These are phyloP conservation scores for Podospora anserina DNA, from an alignment of 495 filamentous ascomycete genomes.

Conservation along the genomic window DNA sequence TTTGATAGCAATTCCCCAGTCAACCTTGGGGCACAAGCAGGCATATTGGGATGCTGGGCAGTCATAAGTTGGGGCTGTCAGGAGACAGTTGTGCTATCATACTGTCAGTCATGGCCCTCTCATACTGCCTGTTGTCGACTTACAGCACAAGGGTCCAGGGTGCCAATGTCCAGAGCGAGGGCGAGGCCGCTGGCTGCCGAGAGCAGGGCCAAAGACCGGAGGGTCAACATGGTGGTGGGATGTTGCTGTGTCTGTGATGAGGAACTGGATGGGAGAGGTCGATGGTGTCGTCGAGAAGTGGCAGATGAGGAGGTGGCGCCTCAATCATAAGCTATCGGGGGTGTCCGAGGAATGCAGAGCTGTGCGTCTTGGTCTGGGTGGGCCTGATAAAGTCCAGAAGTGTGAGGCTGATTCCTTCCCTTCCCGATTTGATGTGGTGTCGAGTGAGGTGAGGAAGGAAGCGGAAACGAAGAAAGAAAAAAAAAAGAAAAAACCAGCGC, in stretches of 20 bases:
- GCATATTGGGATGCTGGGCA: slow-evolving; percentile 22
- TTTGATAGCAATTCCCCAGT: slow-evolving; percentile 18
- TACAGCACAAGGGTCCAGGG: slow-evolving; percentile 28
- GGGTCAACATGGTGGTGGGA: slow-evolving; percentile 23
- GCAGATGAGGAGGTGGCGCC: neutral
- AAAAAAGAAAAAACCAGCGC: neutral
- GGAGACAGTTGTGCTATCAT: slow-evolving; percentile 22
- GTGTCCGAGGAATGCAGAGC: slow-evolving; percentile 2
- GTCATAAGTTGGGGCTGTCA: slow-evolving; percentile 11
- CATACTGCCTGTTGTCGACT: slow-evolving; percentile 15
- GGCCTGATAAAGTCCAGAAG: neutral
- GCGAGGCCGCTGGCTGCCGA: slow-evolving; percentile 19
- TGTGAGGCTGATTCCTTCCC: neutral
- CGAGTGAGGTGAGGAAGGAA: neutral
- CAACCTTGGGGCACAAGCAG: slow-evolving; percentile 31
- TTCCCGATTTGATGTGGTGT: neutral
- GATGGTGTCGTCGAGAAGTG: neutral
- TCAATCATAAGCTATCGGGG: neutral
- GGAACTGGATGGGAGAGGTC: neutral
- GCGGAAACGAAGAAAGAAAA: neutral
- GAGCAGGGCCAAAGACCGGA: slow-evolving; percentile 25
- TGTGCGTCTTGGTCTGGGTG: neutral
- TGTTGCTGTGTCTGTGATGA: neutral
- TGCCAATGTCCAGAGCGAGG: slow-evolving; percentile 26
- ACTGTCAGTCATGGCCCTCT: slow-evolving; percentile 19